Evolutionary conservation across 129 eudicot species (phyloP).

Genomic region (Helianthus tuberosus): DNA sequence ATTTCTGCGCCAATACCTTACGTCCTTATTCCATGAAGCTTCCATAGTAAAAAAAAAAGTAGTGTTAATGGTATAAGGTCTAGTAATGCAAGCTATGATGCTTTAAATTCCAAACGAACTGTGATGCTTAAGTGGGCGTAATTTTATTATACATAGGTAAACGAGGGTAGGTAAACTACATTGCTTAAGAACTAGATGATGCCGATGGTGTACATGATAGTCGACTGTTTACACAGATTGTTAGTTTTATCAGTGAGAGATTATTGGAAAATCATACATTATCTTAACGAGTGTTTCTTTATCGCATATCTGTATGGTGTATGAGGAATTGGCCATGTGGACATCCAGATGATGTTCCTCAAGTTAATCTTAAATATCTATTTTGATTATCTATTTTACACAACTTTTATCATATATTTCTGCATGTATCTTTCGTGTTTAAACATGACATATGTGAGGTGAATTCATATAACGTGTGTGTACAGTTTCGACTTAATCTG

Average conservation of each 20-base stretch:
- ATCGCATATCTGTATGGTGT: conserved; percentile 1
- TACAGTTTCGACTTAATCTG: conserved; percentile 23
- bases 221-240: not conserved
- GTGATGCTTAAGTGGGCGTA: conserved; percentile 10
- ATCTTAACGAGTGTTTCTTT: not conserved
- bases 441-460: not conserved
- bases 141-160: not conserved
- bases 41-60: not conserved
- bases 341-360: not conserved
- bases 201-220: not conserved
- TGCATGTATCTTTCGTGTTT: conserved; percentile 9
- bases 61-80: conserved; percentile 15
- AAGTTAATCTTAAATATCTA: not conserved
- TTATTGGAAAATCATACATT: not conserved
- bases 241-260: not conserved
- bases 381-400: not conserved
- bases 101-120: conserved; percentile 9
- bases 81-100: conserved; percentile 16
- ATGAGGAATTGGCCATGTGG: not conserved
- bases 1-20: not conserved
- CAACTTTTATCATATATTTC: not conserved
- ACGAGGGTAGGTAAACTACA: conserved; percentile 13
- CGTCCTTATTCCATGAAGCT: conserved; percentile 11
- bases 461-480: not conserved
- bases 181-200: not conserved